Conservation (phyloP, 2,329 filamentous ascomycete genomes). For the Drechslera avenae region DNA sequence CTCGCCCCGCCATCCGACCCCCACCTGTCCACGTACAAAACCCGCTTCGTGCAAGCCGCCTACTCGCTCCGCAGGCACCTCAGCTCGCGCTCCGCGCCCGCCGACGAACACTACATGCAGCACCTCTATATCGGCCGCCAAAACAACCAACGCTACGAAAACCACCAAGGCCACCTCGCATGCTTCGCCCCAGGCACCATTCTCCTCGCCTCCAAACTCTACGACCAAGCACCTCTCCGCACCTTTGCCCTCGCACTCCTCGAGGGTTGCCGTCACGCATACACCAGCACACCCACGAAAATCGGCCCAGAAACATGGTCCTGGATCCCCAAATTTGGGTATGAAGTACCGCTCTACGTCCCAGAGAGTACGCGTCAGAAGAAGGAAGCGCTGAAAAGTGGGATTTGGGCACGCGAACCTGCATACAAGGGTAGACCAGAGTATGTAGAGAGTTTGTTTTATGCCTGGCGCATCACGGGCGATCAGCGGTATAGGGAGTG, state of each 20-base stretch:
- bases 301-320: constrained; percentile 49
- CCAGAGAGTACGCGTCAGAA: constrained; percentile 36
- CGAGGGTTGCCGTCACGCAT: constrained; percentile 49
- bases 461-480: constrained; percentile 50
- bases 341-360: constrained; percentile 35
- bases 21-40: constrained; percentile 40
- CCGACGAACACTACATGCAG: constrained; percentile 39
- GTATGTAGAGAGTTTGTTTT: constrained; percentile 50
- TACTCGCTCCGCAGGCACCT: constrained; percentile 46
- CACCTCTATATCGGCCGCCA: constrained; percentile 50
- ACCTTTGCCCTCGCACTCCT: constrained; percentile 48
- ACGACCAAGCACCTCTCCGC: constrained; percentile 39
- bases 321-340: constrained; percentile 48
- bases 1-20: constrained; percentile 46
- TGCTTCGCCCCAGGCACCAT: constrained; percentile 50
- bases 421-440: constrained; percentile 47
- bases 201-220: constrained; percentile 46
- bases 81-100: constrained; percentile 44
- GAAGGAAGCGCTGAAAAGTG: constrained; percentile 35
- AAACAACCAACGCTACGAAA: constrained; percentile 42
- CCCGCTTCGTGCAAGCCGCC: constrained; percentile 43
- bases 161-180: constrained; percentile 48
- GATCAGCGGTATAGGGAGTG: constrained; percentile 48
- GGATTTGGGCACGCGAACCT: constrained; percentile 44
- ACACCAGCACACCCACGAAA: constrained; percentile 44